Conservation (phyloP, 495 filamentous ascomycete genomes). For the Pseudomonodictys pantanalensis region DNA sequence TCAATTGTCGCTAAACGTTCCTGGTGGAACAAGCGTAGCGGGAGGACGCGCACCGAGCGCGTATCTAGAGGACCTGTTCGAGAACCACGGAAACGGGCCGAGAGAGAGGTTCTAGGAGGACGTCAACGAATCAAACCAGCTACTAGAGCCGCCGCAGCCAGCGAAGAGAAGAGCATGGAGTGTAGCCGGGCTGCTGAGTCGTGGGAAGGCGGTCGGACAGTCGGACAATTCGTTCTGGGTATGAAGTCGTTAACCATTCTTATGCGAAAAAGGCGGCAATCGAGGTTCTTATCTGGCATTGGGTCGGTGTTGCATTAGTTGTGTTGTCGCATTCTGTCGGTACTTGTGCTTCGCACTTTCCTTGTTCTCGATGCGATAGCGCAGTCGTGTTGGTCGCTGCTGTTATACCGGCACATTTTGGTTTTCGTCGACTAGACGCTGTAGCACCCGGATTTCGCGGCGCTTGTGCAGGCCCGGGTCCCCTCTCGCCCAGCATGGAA, state of each 20-base stretch:
- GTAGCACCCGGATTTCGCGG: not conserved
- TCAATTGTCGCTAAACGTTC: constrained; percentile 63
- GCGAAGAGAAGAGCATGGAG: not conserved
- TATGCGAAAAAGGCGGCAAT: not conserved
- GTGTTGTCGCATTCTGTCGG: too few relatives aligned
- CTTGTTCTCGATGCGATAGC: not conserved
- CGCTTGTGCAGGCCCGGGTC: too few relatives aligned
- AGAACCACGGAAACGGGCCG: constrained; percentile 53
- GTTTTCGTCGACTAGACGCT: not conserved
- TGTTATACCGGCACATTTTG: not conserved
- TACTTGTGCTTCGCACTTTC: not conserved
- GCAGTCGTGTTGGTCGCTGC: not conserved
- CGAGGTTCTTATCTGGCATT: not conserved
- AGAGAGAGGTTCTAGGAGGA: constrained; percentile 35
- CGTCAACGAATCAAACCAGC: not conserved
- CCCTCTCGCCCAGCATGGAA: too few relatives aligned
- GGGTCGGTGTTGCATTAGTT: too few relatives aligned
- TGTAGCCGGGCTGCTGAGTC: not conserved
- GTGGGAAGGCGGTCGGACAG: not conserved
- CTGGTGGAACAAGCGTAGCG: constrained; percentile 55
- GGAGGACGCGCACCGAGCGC: constrained; percentile 77
- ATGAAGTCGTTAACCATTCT: not conserved
- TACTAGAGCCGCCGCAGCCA: not conserved
- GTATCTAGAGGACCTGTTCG: constrained; percentile 90
- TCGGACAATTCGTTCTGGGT: not conserved